These are phyloP conservation scores for Exophiala mesophila DNA, from an alignment of 2,329 filamentous ascomycete species.

Conservation along the genomic window DNA sequence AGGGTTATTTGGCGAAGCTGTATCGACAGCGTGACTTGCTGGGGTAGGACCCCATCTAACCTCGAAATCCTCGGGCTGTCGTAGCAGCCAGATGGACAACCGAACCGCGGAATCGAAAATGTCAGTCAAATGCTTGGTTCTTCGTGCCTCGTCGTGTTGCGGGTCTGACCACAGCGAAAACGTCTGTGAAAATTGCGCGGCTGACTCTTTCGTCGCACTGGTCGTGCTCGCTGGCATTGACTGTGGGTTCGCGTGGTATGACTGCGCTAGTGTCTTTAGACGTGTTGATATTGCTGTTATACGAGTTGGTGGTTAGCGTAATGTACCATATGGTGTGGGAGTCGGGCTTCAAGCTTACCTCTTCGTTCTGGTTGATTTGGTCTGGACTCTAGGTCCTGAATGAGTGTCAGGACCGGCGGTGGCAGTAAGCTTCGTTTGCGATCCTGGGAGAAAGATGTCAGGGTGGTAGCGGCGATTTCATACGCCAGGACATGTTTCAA, in stretches of 20 bases:
- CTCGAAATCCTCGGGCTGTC: conserved; percentile 9
- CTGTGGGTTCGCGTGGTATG: neutral
- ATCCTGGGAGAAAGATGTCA: neutral
- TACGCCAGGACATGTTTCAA: conserved; percentile 6
- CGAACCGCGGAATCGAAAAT: conserved; percentile 7
- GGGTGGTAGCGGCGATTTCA: neutral
- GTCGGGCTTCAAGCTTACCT: too few relatives aligned
- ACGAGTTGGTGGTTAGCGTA: too few relatives aligned
- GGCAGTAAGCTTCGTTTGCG: neutral
- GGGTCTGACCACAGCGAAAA: conserved; percentile 12
- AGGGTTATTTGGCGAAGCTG: neutral
- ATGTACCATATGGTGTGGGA: too few relatives aligned
- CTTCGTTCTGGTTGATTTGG: too few relatives aligned
- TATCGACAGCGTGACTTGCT: too few relatives aligned
- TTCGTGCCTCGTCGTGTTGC: conserved; percentile 6
- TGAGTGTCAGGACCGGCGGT: neutral
- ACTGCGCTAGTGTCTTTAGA: conserved; percentile 1
- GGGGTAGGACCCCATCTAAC: conserved; percentile 3
- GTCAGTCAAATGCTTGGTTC: conserved; percentile 8
- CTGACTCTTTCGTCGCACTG: neutral
- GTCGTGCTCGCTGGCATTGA: neutral
- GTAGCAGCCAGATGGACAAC: conserved; percentile 10
- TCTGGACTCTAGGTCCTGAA: too few relatives aligned
- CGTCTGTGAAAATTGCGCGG: conserved; percentile 7
- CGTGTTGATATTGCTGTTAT: neutral